Base-by-base conservation (phyloP, 23 red algal genomes). In the Chondrus crispus region DNA sequence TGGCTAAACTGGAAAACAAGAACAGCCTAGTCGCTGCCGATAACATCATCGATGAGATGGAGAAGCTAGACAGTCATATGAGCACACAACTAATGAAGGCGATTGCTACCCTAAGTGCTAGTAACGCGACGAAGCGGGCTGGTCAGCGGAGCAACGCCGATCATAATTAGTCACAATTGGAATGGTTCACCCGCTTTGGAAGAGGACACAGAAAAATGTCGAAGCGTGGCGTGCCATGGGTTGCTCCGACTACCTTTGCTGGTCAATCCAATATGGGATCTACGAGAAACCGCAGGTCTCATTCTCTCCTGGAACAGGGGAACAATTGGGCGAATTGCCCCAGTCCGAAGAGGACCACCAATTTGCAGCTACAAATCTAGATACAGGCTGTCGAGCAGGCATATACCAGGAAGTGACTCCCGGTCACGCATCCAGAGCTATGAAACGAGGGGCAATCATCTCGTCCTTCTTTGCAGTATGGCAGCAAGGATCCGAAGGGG, bases 201-300 rank as follows among this genome's bases (percentile, higher is more conserved):
- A 32, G 24, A 32, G 35, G 58, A 64, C 26, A 9, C 5, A 64
- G 7, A 5, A n/a, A 8, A n/a, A 32, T 32, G 14, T 64, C 58
- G 58, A 64, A 8, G 16, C 24, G 58, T 64, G 16, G 5, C 58
- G 5, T 16, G 24, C 6, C 4, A 8, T 87, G 5, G 62, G 84
- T 54, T 74, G 66, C 44, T 87, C 84, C 46, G 84, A 87, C 19
- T 74, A 35, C 46, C 3, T 87, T 2, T 74, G 37, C 62, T 46
- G 66, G 24, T 43, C 58, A 19, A 87, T 87, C 58, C 30, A 74
- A 35, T 74, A 40, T 30, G 84, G 64, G 2, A 60, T 73, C 7
- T 74, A 40, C 68, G 62, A 87, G 20, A 2, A 5, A 6, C 42
- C 84, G 4, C 10, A 50, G 18, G 44, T 63, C 29, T 35, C 84